Conservation (phyloP, 495 filamentous ascomycete genomes). For the Jackrogersella minutella region DNA sequence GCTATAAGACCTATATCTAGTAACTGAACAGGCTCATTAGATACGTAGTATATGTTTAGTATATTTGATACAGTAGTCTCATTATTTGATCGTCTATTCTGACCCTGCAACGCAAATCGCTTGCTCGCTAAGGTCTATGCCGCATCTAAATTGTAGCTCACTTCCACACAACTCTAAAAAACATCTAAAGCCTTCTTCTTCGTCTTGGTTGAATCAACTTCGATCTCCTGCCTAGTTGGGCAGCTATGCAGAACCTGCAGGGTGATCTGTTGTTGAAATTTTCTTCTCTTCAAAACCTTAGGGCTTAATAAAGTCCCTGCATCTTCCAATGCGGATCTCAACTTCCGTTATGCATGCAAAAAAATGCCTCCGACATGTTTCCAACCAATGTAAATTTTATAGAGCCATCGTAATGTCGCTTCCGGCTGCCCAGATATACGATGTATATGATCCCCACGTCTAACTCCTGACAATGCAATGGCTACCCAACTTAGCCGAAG, state of each 20-base stretch:
- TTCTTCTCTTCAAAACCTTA: background rate
- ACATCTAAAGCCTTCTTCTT: background rate
- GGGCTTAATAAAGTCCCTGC: background rate
- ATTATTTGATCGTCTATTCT: constrained; percentile 3
- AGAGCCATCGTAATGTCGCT: constrained; percentile 3
- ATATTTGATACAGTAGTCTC: background rate
- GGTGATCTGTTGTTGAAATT: constrained; percentile 12
- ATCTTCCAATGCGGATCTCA: constrained; percentile 12
- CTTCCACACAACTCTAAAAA: constrained; percentile 10
- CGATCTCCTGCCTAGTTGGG: constrained; percentile 23
- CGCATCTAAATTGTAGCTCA: constrained; percentile 11
- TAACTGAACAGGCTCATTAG: background rate
- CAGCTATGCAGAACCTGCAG: constrained; percentile 31
- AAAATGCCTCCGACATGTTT: background rate
- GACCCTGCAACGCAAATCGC: constrained; percentile 21
- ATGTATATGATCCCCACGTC: constrained; percentile 13
- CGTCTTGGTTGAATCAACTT: background rate
- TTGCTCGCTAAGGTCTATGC: constrained; percentile 11
- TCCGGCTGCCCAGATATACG: constrained; percentile 14
- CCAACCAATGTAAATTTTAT: constrained; percentile 1
- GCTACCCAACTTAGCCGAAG: constrained; percentile 20
- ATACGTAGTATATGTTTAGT: background rate
- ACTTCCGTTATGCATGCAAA: constrained; percentile 13
- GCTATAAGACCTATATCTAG: background rate
- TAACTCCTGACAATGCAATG: constrained; percentile 33